phyloP scores from a whole-genome alignment of 768 basidiomycete species.

The Mycena indigotica region DNA sequence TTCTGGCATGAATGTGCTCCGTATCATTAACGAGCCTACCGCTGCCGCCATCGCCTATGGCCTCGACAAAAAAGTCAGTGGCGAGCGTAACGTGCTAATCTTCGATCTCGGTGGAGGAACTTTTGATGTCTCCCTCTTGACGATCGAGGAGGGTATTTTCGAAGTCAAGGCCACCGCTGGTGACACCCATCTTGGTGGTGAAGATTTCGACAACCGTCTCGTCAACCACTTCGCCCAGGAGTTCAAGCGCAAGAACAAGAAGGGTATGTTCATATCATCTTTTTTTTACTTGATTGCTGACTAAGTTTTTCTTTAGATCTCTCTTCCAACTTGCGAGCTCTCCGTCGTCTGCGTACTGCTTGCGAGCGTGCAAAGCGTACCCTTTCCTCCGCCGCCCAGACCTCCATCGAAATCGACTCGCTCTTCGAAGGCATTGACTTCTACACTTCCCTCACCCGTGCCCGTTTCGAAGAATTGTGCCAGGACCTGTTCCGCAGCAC shows the following conservation, averaged over 20 bases:
- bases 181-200: conserved; percentile 97
- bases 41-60: conserved; percentile 98
- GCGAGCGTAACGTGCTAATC: conserved; percentile 95
- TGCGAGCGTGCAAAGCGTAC: conserved; percentile 99
- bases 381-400: conserved; percentile 94
- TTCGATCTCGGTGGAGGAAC: conserved; percentile 99
- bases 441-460: conserved; percentile 97
- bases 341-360: conserved; percentile 95
- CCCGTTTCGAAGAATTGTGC: conserved; percentile 95
- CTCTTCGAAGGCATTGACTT: conserved; percentile 98
- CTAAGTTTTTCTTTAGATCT: no score
- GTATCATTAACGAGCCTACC: conserved; percentile 99
- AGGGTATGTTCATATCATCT: no score
- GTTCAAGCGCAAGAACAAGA: conserved; percentile 98
- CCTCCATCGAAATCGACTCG: conserved; percentile 97
- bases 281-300: no score
- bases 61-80: conserved; percentile 89
- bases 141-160: conserved; percentile 97
- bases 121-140: conserved; percentile 95
- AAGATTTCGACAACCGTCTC: conserved; percentile 97
- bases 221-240: conserved; percentile 96
- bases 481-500: conserved; percentile 94
- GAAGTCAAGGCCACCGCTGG: conserved; percentile 98
- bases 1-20: conserved; percentile 91
- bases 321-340: conserved; percentile 89